phyloP scores from a whole-genome alignment of 192 early-diverging fungal genomes.

The Backusella circina region DNA sequence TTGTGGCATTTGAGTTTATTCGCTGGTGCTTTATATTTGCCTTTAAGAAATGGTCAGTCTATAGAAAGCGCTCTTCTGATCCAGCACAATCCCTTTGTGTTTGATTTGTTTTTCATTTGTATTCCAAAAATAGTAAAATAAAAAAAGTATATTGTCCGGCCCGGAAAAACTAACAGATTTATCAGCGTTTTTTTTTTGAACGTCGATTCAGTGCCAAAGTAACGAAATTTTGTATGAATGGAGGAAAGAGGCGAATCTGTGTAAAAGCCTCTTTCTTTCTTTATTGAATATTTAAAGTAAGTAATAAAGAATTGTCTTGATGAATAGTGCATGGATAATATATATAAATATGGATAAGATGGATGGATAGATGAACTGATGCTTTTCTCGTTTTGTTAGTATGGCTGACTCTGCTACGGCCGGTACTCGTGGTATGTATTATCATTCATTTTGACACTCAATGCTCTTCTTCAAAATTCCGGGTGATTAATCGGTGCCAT shows the following conservation, averaged over 20 bases:
- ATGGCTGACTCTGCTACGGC: conserved; percentile 78
- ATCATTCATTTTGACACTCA: neutral
- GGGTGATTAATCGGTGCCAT: neutral
- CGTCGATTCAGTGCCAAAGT: neutral
- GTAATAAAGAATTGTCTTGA: neutral
- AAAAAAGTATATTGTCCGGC: neutral
- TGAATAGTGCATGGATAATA: neutral
- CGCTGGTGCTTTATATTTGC: neutral
- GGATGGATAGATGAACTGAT: conserved; percentile 1
- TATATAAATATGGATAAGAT: neutral
- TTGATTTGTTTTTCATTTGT: neutral
- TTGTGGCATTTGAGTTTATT: conserved; percentile 16
- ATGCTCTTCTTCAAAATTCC: neutral
- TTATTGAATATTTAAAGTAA: conserved; percentile 14
- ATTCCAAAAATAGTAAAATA: neutral
- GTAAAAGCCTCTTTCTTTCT: conserved; percentile 12
- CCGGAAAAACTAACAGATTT: neutral
- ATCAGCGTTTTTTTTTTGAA: neutral
- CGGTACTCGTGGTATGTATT: conserved; percentile 66
- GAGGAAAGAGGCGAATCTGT: neutral
- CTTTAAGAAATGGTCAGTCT: neutral
- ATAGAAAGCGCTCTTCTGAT: neutral
- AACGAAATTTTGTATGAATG: neutral
- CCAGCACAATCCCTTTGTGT: neutral
- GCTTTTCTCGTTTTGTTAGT: conserved; percentile 40